phyloP scores from a whole-genome alignment of 2,329 filamentous ascomycete species.

The Exophiala alcalophila region DNA sequence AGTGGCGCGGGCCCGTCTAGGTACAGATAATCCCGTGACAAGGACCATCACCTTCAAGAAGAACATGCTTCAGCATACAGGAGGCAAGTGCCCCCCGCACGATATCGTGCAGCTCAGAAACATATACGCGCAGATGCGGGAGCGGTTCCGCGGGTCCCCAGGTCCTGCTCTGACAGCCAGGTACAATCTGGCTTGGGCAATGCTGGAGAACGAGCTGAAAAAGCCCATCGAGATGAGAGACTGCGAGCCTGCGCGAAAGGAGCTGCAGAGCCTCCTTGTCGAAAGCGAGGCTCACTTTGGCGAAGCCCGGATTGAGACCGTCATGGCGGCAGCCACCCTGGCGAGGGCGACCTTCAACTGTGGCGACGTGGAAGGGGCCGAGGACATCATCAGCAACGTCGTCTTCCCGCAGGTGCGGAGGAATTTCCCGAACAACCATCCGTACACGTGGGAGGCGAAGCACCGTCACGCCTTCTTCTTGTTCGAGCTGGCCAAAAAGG shows the following conservation, averaged over 20 bases:
- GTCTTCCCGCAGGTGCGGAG: slow-evolving; percentile 13
- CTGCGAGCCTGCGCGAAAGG: slow-evolving; percentile 6
- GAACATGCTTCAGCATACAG: slow-evolving; percentile 11
- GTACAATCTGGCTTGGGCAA: slow-evolving; percentile 23
- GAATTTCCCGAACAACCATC: slow-evolving; percentile 20
- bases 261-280: slow-evolving; percentile 9
- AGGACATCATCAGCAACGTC: slow-evolving; percentile 11
- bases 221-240: slow-evolving; percentile 10
- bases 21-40: slow-evolving; percentile 20
- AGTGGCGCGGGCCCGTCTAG: slow-evolving; percentile 9
- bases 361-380: slow-evolving; percentile 14
- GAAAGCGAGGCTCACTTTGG: slow-evolving; percentile 16
- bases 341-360: slow-evolving; percentile 17
- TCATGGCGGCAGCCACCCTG: slow-evolving; percentile 17
- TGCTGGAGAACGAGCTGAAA: slow-evolving; percentile 21
- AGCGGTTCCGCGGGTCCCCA: slow-evolving; percentile 4
- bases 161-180: slow-evolving; percentile 17
- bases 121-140: slow-evolving; percentile 7
- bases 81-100: slow-evolving; percentile 5
- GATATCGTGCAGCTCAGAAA: slow-evolving; percentile 11
- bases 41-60: slow-evolving; percentile 19
- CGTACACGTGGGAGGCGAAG: slow-evolving; percentile 24
- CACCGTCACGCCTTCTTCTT: slow-evolving; percentile 24
- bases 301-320: slow-evolving; percentile 19
- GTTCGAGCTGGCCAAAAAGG: slow-evolving; percentile 14